Evolutionary conservation across 768 basidiomycete species (phyloP).

Genomic region (Amanita pseudoporphyria): DNA sequence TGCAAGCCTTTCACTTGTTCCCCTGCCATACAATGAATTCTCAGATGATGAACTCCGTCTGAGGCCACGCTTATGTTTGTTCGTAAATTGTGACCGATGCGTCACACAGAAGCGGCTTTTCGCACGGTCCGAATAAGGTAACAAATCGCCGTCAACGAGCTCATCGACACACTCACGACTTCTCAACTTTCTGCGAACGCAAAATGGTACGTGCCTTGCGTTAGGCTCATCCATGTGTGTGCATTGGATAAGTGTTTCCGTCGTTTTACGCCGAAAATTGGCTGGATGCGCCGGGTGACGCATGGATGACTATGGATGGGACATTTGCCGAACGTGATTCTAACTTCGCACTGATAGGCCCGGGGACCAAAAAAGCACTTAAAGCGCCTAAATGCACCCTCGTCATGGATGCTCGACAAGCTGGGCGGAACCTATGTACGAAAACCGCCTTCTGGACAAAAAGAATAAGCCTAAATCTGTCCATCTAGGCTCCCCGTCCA

Average conservation of each 20-base stretch:
- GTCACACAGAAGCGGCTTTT: conserved; percentile 15
- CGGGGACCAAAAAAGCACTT: conserved; percentile 99
- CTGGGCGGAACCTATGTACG: conserved; percentile 89
- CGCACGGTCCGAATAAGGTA: conserved; percentile 22
- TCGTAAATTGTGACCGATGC: conserved; percentile 3
- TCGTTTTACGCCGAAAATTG: conserved; percentile 12
- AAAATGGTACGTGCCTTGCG: conserved; percentile 36
- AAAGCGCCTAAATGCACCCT: conserved; percentile 95
- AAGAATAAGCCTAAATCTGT: neutral
- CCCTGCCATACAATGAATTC: too few species aligned
- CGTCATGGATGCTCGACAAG: conserved; percentile 99
- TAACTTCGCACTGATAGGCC: conserved; percentile 42
- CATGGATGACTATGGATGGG: conserved; percentile 30
- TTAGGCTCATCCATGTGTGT: conserved; percentile 15
- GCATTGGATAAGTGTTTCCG: conserved; percentile 14
- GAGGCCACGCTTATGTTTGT: too few species aligned
- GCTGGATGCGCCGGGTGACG: conserved; percentile 28
- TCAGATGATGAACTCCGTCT: too few species aligned
- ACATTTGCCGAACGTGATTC: conserved; percentile 4
- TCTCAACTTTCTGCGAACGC: conserved; percentile 30
- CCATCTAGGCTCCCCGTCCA: conserved; percentile 78
- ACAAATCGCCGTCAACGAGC: conserved; percentile 31
- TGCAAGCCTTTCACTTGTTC: too few species aligned
- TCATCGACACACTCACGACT: conserved; percentile 35
- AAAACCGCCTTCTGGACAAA: neutral